A percentile compares a stretch with the other conserved stretches of the same genome.
Evolutionary conservation across 805 yeast genomes (phyloP).

Genomic region (Wickerhamomyces rabaulensis): DNA sequence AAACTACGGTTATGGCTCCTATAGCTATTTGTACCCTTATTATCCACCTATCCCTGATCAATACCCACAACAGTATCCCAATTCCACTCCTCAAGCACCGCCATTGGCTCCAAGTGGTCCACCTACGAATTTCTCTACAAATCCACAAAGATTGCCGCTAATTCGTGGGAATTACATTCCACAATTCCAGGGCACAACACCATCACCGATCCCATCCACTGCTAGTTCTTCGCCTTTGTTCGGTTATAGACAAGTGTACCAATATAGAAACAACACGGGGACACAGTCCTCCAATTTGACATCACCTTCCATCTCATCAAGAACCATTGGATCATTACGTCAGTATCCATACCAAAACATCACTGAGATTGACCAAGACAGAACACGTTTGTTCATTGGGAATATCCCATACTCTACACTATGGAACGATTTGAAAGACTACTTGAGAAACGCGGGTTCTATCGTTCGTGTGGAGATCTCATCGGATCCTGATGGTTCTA

Average conservation of each 20-base stretch:
- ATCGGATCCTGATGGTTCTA: slow-evolving; percentile 30
- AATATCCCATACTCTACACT: slow-evolving; percentile 46
- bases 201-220: neutral
- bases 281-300: neutral
- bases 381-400: slow-evolving; percentile 46
- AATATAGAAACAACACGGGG: neutral
- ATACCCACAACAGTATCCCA: neutral
- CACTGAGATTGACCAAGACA: slow-evolving; percentile 16
- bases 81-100: neutral
- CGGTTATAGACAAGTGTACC: neutral
- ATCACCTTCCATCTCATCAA: slow-evolving; percentile 15
- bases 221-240: neutral
- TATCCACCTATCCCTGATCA: neutral
- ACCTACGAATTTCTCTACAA: neutral
- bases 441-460: slow-evolving; percentile 23
- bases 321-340: slow-evolving; percentile 13
- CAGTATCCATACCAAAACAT: slow-evolving; percentile 22
- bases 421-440: slow-evolving; percentile 36
- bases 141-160: neutral
- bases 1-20: neutral
- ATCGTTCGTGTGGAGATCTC: slow-evolving; percentile 33
- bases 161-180: neutral
- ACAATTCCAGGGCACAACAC: neutral
- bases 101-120: neutral
- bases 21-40: neutral